Evolutionary conservation across 2,329 filamentous ascomycete genomes (phyloP), one percentile per base, ranked within the genome.

Genomic region (Neofusicoccum parvum): DNA sequence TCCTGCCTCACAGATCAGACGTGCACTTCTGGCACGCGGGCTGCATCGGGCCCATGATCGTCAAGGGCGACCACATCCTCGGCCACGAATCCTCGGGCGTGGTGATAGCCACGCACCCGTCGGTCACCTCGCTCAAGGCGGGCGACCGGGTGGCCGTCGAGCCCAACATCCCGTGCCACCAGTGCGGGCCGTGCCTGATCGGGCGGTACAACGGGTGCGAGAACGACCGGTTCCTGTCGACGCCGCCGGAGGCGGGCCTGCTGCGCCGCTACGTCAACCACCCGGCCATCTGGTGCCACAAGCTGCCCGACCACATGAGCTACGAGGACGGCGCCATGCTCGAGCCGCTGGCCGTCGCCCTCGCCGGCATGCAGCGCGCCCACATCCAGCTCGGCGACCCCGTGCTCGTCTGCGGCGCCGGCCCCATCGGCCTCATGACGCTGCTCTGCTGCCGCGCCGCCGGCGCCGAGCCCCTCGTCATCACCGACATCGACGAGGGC

Each of bases 1-100:
- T n/a, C 67, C 48, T 45, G 54, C 17, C 23, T 41, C 10, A 60
- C 72, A 94, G 92, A 66, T 96, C 92, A 67, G 94, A 97, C 79
- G 90, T 98, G 65, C 94, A 98, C 81, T 98, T 98, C 83, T 98
- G 94, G 94, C 92, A 96, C 76, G 90, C 91, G 58, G 94, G 94
- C 70, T 92, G 91, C 82, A 98, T 98, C 76, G 94, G 94, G 34
- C 94, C 94, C 71, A 97, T 97, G 94, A 90, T 97, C 69, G 94
- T 98, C 54, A 86, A 86, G 70, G 91, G 86, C 74, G 90, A 94
- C 74, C 94, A 97, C 79, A 93, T 97, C 74, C 88, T 98, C 20
- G 94, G 94, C 70, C 94, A 98, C 83, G 94, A 98, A 81, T 95
- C 92, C 48, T 90, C 93, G 3, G 94, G 94, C 69, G 89, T 83